phyloP scores from a whole-genome alignment of 1,139 yeast genomes.

The Geotrichum armillariae region DNA sequence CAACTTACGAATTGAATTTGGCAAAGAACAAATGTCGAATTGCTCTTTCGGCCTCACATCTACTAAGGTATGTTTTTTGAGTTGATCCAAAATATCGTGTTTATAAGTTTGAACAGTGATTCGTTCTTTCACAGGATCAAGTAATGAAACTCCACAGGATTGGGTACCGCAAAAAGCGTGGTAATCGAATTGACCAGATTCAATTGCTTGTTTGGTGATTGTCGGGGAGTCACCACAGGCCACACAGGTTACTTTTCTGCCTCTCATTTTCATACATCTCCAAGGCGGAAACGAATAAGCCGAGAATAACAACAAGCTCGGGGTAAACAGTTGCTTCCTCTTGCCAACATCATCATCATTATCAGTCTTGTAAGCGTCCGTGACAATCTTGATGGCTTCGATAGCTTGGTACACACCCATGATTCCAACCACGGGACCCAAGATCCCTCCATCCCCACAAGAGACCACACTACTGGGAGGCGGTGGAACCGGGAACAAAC shows the following conservation, averaged over 20 bases:
- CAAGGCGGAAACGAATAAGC: conserved; percentile 74
- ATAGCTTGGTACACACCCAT: conserved; percentile 88
- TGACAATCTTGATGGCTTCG: conserved; percentile 75
- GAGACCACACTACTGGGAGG: conserved; percentile 78
- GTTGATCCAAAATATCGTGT: background rate
- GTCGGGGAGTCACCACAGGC: conserved; percentile 58
- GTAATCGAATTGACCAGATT: conserved; percentile 56
- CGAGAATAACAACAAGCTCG: conserved; percentile 68
- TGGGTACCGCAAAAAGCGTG: conserved; percentile 67
- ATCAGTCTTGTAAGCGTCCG: conserved; percentile 49
- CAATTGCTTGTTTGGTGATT: conserved; percentile 51
- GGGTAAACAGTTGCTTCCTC: conserved; percentile 47
- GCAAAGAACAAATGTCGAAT: conserved; percentile 62
- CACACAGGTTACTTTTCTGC: conserved; percentile 56
- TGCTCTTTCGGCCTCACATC: conserved; percentile 88
- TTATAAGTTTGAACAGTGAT: conserved; percentile 50
- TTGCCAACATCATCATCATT: background rate
- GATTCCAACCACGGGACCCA: conserved; percentile 93
- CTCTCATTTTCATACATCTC: conserved; percentile 78
- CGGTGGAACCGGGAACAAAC: conserved; percentile 91
- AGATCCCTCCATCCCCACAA: conserved; percentile 92
- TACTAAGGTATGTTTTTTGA: conserved; percentile 44
- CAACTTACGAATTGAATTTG: conserved; percentile 63
- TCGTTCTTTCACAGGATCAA: conserved; percentile 40
- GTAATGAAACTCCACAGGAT: background rate